These are phyloP conservation scores for Nicotiana tomentosiformis DNA, from an alignment of 257 asterid genomes.

Conservation along the genomic window DNA sequence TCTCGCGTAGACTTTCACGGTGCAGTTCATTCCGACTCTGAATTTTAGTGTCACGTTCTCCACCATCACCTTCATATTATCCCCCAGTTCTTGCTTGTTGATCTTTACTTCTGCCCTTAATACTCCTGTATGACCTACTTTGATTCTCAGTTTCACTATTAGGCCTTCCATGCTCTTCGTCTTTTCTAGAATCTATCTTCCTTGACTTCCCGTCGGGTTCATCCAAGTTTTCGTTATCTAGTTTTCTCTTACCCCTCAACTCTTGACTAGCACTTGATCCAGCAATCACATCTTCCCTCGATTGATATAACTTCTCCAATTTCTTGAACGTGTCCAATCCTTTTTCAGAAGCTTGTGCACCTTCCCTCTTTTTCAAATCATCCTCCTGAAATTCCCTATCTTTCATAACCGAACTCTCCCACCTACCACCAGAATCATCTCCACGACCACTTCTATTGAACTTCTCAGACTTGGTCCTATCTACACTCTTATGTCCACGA, in stretches of 20 bases:
- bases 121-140: constrained; percentile 19
- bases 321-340: constrained; percentile 36
- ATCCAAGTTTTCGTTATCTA: constrained; percentile 23
- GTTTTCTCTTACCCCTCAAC: constrained; percentile 34
- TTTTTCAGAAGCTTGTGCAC: constrained; percentile 2
- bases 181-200: constrained; percentile 33
- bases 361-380: constrained; percentile 19
- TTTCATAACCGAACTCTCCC: constrained; percentile 18
- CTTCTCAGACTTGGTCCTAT: constrained; percentile 21
- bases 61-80: constrained; percentile 17
- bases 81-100: constrained; percentile 17
- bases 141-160: constrained; percentile 17
- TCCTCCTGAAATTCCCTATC: constrained; percentile 22
- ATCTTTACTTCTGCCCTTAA: constrained; percentile 22
- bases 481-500: constrained; percentile 13
- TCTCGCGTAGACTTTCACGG: constrained; percentile 25
- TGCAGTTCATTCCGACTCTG: constrained; percentile 24
- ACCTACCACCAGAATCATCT: constrained; percentile 30
- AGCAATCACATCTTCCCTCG: constrained; percentile 28
- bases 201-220: constrained; percentile 41
- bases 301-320: constrained; percentile 41
- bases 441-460: constrained; percentile 17
- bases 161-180: constrained; percentile 12
- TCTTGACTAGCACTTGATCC: constrained; percentile 31
- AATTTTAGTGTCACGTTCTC: constrained; percentile 7